Evolutionary conservation across 108 stramenopile species (phyloP), one percentile per base, ranked within the genome.

Genomic region (Discostella pseudostelligera): DNA sequence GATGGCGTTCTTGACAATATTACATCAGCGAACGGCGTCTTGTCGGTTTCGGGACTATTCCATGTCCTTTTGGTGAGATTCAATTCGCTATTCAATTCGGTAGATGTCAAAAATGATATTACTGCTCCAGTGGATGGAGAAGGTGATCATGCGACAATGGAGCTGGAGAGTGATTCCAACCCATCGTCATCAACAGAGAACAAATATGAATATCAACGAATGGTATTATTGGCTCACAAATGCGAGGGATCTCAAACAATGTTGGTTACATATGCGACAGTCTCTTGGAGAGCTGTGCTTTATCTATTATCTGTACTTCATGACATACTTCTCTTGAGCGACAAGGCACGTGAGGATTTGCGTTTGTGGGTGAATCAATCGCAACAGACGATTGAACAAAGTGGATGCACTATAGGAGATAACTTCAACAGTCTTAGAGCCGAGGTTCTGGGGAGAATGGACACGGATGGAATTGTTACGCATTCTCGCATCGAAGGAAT

Each of bases 401-500:
- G 50, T 26, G 50, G 75, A 39, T 55, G 56, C 0, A 56, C 12
- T 32, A 36, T 36, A 37, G 47, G 36, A 26, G 21, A 29, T 54
- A 28, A 28, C 3, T 28, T 11, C 39, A 46, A 24, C 8, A 2
- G 3, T 9, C 35, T 16, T 12, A 32, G 39, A 4, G 17, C 45
- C 39, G 14, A 24, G 4, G 32, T 16, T 13, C 6, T 3, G 22
- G 49, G 21, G 4, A n/a, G 24, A 6, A 50, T 25, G 21, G 49
- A 10, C 49, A 39, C 42, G n/a, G 39, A 67, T 22, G 35, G 19
- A 35, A 47, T 8, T 12, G 19, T 11, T 11, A 3, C 39, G 7
- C 61, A 69, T 17, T 24, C 76, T 59, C 68, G 76, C 19, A 77
- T 69, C 10, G 76, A 77, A 39, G 76, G 76, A 47, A 25, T n/a